Conservation (phyloP, 208 protist genomes). For the Leishmania amazonensis region DNA sequence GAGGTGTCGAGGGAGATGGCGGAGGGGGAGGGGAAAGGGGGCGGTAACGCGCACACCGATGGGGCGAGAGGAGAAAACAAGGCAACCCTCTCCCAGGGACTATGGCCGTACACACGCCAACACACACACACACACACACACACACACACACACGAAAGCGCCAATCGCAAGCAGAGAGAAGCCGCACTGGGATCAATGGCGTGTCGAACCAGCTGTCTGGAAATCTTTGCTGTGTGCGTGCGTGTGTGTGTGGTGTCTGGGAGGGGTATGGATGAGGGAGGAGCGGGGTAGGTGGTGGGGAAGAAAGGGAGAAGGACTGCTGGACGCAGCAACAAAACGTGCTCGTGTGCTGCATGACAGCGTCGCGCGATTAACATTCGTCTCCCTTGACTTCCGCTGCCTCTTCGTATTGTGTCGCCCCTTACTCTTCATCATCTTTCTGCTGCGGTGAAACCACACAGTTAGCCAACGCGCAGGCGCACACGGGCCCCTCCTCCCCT, state of each 20-base stretch:
- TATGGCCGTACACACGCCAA: background rate
- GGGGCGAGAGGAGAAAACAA: background rate
- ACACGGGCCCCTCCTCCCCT: no score
- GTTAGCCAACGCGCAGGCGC: no score
- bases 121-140: constrained; percentile 5
- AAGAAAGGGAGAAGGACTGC: background rate
- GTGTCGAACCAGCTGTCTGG: background rate
- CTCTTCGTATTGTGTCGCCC: no score
- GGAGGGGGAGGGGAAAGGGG: background rate
- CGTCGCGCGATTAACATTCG: background rate
- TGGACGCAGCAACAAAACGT: constrained; percentile 4
- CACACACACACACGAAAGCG: background rate
- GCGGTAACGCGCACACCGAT: background rate
- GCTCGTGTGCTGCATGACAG: background rate
- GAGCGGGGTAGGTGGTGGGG: background rate
- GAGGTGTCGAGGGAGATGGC: background rate
- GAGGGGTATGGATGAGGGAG: background rate
- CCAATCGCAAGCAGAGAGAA: background rate
- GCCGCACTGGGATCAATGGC: background rate
- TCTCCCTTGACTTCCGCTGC: background rate
- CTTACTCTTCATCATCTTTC: no score
- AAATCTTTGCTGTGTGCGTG: background rate
- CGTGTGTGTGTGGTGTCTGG: background rate
- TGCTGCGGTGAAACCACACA: no score
- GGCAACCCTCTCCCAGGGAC: background rate